Evolutionary conservation across 805 yeast genomes (phyloP).

Genomic region (Gaillardinia entomophila): DNA sequence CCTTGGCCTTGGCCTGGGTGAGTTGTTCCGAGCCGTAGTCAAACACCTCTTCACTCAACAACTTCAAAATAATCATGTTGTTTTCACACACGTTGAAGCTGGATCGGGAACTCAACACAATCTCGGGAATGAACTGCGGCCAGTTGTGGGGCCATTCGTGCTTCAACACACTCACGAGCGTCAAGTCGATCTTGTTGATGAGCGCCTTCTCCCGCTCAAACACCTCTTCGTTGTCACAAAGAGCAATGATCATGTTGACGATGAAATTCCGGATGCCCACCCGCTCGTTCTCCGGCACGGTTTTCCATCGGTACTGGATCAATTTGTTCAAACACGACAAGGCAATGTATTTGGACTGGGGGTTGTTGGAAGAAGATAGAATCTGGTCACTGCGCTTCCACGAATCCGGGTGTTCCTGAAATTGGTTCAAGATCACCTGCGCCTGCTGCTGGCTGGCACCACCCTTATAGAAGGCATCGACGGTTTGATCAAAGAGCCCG

Average conservation of each 20-base stretch:
- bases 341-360: slow-evolving; percentile 91
- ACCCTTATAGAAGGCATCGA: slow-evolving; percentile 77
- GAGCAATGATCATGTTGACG: slow-evolving; percentile 86
- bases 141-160: slow-evolving; percentile 99
- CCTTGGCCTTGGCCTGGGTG: slow-evolving; percentile 91
- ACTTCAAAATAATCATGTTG: slow-evolving; percentile 86
- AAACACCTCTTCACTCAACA: slow-evolving; percentile 92
- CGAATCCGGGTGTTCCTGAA: slow-evolving; percentile 91
- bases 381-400: slow-evolving; percentile 94
- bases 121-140: slow-evolving; percentile 95
- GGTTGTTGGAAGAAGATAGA: slow-evolving; percentile 65
- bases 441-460: slow-evolving; percentile 68
- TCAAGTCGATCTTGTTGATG: slow-evolving; percentile 88
- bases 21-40: slow-evolving; percentile 93
- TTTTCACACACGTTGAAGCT: slow-evolving; percentile 94
- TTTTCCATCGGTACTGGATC: slow-evolving; percentile 90
- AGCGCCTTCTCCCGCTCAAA: slow-evolving; percentile 73
- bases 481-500: slow-evolving; percentile 72
- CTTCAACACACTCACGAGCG: slow-evolving; percentile 87
- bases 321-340: slow-evolving; percentile 83
- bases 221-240: slow-evolving; percentile 76
- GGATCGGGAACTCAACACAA: slow-evolving; percentile 76
- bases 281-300: slow-evolving; percentile 82
- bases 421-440: slow-evolving; percentile 64
- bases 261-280: slow-evolving; percentile 90